Conservation (phyloP, 2,329 filamentous ascomycete species). For the Venturia carpophila region DNA sequence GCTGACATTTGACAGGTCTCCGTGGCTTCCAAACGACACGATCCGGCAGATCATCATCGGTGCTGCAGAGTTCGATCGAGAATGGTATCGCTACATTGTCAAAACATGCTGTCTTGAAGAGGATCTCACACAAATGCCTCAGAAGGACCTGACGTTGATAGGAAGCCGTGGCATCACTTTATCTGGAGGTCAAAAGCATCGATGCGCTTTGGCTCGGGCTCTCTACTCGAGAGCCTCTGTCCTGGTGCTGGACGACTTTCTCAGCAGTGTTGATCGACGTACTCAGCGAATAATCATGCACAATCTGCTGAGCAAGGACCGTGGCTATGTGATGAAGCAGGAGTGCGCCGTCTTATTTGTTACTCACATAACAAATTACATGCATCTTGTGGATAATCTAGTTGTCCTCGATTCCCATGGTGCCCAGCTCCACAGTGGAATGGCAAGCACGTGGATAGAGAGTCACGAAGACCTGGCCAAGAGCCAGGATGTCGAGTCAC, state of each 20-base stretch:
- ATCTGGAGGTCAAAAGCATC: conserved; percentile 19
- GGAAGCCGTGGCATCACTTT: conserved; percentile 18
- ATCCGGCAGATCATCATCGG: conserved; percentile 19
- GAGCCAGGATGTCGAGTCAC: conserved; percentile 14
- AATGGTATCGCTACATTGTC: conserved; percentile 17
- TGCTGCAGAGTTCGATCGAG: background rate
- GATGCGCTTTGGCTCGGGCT: conserved; percentile 18
- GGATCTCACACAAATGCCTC: conserved; percentile 17
- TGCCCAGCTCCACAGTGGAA: conserved; percentile 3
- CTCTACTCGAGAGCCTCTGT: conserved; percentile 17
- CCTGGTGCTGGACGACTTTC: conserved; percentile 18
- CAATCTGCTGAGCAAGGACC: conserved; percentile 11
- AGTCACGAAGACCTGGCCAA: conserved; percentile 17
- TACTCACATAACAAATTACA: conserved; percentile 19
- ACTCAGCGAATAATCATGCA: conserved; percentile 17
- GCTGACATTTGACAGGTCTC: background rate
- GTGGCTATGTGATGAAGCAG: conserved; percentile 13
- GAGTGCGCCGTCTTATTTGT: conserved; percentile 18
- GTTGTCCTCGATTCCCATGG: conserved; percentile 17
- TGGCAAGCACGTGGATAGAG: conserved; percentile 3
- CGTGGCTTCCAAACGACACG: conserved; percentile 18
- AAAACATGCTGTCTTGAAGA: conserved; percentile 13
- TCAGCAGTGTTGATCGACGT: conserved; percentile 18
- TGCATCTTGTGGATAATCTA: conserved; percentile 18
- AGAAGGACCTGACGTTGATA: conserved; percentile 16